Conservation (phyloP, 495 filamentous ascomycete genomes). For the Hypoxylon perforatum region DNA sequence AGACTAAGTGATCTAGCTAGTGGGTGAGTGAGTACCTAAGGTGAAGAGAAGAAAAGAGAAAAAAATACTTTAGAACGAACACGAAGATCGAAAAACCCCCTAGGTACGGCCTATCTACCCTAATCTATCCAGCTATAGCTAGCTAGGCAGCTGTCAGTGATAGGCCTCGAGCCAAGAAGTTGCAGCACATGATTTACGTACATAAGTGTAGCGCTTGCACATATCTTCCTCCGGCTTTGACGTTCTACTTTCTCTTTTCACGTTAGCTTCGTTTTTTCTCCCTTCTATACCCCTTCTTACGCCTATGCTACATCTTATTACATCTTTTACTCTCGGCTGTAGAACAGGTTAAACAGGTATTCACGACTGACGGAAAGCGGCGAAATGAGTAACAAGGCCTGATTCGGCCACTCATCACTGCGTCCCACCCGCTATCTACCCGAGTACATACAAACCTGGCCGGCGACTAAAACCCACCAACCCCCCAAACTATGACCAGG, state of each 20-base stretch:
- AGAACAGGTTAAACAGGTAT: constrained; percentile 9
- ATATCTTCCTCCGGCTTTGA: constrained; percentile 16
- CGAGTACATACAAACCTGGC: too few relatives aligned
- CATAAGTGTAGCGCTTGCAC: constrained; percentile 16
- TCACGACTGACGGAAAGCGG: too few relatives aligned
- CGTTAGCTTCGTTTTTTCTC: constrained; percentile 24
- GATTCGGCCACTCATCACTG: constrained; percentile 35
- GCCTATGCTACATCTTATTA: too few relatives aligned
- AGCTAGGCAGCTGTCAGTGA: constrained; percentile 44
- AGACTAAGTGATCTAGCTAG: too few relatives aligned
- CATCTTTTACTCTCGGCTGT: constrained; percentile 4
- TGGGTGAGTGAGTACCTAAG: too few relatives aligned
- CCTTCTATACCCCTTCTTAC: too few relatives aligned
- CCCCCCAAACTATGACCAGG: constrained; percentile 14
- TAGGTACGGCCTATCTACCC: constrained; percentile 15
- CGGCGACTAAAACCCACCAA: constrained; percentile 7
- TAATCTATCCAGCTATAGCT: constrained; percentile 43
- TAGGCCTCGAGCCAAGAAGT: constrained; percentile 37
- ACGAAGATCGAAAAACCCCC: constrained; percentile 3
- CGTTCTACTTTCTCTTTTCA: constrained; percentile 38
- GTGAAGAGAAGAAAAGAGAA: neutral
- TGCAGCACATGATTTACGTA: constrained; percentile 35
- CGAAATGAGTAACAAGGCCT: constrained; percentile 2
- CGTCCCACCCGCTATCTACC: constrained; percentile 17
- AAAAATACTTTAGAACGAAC: too few relatives aligned